phyloP scores from a whole-genome alignment of 176 grass and related monocot species.

The Carex pumila region DNA sequence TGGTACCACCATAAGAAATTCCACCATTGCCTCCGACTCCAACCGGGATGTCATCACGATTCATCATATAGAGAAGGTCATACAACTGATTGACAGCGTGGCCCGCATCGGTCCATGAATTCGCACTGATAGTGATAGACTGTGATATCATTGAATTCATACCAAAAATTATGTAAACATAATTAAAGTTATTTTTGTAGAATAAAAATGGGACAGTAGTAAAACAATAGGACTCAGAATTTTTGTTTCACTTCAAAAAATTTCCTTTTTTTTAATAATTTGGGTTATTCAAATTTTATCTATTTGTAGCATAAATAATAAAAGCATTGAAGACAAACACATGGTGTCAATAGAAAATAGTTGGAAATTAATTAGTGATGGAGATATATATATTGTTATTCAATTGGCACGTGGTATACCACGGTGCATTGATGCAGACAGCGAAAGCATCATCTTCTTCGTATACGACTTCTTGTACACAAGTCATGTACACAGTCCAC shows the following conservation, averaged over 20 bases:
- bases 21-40: conserved; percentile 70
- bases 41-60: conserved; percentile 60
- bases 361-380: neutral
- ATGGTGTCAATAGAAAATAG: neutral
- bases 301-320: neutral
- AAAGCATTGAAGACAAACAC: neutral
- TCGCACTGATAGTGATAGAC: conserved; percentile 51
- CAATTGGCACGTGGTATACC: neutral
- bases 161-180: neutral
- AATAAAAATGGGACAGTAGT: neutral
- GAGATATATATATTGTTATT: neutral
- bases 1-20: conserved; percentile 51
- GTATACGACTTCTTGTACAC: neutral
- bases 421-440: neutral
- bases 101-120: conserved; percentile 57
- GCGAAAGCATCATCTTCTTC: neutral
- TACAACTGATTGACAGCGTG: conserved; percentile 78
- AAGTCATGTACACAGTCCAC: neutral
- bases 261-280: neutral
- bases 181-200: neutral
- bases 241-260: too few species aligned
- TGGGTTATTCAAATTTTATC: neutral
- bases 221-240: too few species aligned
- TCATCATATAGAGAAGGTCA: conserved; percentile 85
- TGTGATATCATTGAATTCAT: conserved; percentile 11